Base-by-base conservation (phyloP, 148 eudicot species). In the Nepenthes gracilis region DNA sequence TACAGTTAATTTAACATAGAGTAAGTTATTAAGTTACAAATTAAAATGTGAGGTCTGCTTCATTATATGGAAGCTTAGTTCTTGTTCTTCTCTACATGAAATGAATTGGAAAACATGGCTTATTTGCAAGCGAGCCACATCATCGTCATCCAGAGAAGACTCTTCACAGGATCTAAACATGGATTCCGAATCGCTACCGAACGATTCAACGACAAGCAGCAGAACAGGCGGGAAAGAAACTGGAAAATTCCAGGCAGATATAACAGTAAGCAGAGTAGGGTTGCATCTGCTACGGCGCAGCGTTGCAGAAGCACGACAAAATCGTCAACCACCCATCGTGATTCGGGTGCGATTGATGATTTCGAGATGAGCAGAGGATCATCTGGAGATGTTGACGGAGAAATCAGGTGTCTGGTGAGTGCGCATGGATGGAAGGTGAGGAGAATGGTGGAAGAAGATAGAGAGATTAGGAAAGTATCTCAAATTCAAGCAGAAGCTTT, bases 351-450 rank as follows among this genome's bases (percentile, higher is more conserved):
- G 55, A 52, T 52, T 10, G 53, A 49, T 6, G 13, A 55, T n/a
- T 2, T 2, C 6, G 58, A 55, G 8, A 55, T 6, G 35, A 5
- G 58, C 35, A 9, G 58, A 32, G 36, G 59, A 52, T 47, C 54
- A 55, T 14, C 38, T 59, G 12, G 55, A 54, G 15, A 38, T 36
- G 40, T 13, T 2, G 5, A 35, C 43, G 9, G 35, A 70, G 57
- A 77, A 78, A 23, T 23, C 23, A 23, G 23, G 65, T 76, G 51
- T 72, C 63, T 90, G 63, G 87, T 70, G 68, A 72, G 57, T 11
- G 84, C 78, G 63, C 49, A 64, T 61, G 90, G 87, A 35, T 90
- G 97, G 97, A 66, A 77, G 43, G 90, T 86, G 61, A 90, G 97
- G 75, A 82, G 90, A 52, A 83, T 90, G 88, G 74, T 47, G 23